phyloP scores from a whole-genome alignment of 768 basidiomycete genomes.

The Lyophyllum shimeji region DNA sequence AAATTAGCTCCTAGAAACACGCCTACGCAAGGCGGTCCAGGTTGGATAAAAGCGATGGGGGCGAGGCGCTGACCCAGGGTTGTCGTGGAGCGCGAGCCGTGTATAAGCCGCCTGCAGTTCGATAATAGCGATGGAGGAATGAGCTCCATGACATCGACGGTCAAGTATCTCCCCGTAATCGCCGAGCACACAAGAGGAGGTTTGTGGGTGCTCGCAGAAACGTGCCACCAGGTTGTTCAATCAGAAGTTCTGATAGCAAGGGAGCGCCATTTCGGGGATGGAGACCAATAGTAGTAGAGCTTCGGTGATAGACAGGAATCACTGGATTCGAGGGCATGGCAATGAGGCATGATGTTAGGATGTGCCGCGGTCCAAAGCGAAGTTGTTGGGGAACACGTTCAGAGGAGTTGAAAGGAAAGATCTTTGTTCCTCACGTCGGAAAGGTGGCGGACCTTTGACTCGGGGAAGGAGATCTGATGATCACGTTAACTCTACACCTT shows the following conservation, averaged over 20 bases:
- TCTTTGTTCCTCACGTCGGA: slow-evolving; percentile 2
- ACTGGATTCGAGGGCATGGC: not conserved
- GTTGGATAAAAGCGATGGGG: not conserved
- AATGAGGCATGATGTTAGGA: slow-evolving; percentile 1
- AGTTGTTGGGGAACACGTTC: slow-evolving; percentile 5
- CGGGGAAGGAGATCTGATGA: slow-evolving; percentile 8
- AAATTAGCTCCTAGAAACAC: not conserved
- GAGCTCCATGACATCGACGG: not conserved
- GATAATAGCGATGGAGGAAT: not conserved
- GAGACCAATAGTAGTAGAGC: too few relatives aligned
- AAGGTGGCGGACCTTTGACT: slow-evolving; percentile 6
- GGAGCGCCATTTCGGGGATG: not conserved
- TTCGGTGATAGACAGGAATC: too few relatives aligned
- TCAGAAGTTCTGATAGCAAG: slow-evolving; percentile 12
- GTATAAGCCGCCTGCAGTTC: not conserved
- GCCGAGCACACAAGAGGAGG: not conserved
- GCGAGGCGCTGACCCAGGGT: not conserved
- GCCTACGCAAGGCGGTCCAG: not conserved
- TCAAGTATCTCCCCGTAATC: not conserved
- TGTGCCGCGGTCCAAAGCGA: not conserved
- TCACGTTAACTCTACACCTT: not conserved
- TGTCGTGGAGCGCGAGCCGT: not conserved
- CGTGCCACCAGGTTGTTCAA: slow-evolving; percentile 2
- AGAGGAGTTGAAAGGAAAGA: not conserved
- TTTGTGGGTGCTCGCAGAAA: not conserved